phyloP scores from a whole-genome alignment of 164 flowering plant species.

The Akebia trifoliata region DNA sequence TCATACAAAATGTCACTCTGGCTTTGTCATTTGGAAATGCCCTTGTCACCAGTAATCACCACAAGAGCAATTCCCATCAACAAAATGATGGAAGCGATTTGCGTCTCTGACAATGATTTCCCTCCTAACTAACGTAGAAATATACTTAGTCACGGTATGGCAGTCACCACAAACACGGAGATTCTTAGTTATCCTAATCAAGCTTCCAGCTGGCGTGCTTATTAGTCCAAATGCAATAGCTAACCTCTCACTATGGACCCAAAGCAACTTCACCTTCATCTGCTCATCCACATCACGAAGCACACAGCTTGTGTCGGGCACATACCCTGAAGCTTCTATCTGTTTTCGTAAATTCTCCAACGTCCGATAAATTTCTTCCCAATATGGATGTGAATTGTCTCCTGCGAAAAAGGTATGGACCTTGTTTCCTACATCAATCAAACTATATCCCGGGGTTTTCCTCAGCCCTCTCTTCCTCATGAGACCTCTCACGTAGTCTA shows the following conservation, averaged over 20 bases:
- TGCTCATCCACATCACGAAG: constrained; percentile 36
- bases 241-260: constrained; percentile 44
- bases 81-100: constrained; percentile 38
- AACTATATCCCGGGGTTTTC: constrained; percentile 43
- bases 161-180: constrained; percentile 40
- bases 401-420: constrained; percentile 38
- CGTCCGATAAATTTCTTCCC: constrained; percentile 22
- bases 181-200: constrained; percentile 39
- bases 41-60: constrained; percentile 38
- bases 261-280: constrained; percentile 30
- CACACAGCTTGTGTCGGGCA: constrained; percentile 36
- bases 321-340: constrained; percentile 32
- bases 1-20: too few species aligned
- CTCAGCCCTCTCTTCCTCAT: constrained; percentile 37
- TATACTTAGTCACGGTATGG: constrained; percentile 32
- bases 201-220: constrained; percentile 37
- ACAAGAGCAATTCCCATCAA: constrained; percentile 38
- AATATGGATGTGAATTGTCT: constrained; percentile 34
- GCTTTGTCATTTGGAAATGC: background rate
- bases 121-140: constrained; percentile 34
- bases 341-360: constrained; percentile 24
- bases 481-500: constrained; percentile 30
- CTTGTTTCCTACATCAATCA: constrained; percentile 29
- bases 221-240: constrained; percentile 43
- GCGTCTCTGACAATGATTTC: constrained; percentile 41